These are phyloP conservation scores for Gentiana dahurica DNA, from an alignment of 257 asterid genomes.

Conservation along the genomic window DNA sequence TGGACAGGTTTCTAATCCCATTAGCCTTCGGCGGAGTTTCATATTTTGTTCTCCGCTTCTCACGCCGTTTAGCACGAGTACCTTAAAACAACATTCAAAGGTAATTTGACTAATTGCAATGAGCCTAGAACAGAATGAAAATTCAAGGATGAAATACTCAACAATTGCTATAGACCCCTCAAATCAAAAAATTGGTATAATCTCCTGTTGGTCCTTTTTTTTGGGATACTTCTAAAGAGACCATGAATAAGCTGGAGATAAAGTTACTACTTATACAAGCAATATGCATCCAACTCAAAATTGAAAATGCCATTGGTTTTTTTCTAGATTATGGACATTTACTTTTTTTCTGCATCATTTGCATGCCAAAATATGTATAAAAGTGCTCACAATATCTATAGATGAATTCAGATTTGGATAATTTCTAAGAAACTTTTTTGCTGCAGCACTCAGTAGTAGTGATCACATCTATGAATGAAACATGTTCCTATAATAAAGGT, in stretches of 20 bases:
- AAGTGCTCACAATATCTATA: not conserved
- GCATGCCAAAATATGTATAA: not conserved
- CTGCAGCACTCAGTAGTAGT: too few species aligned
- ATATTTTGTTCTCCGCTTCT: not conserved
- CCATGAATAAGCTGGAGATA: too few species aligned
- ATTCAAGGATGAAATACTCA: not conserved
- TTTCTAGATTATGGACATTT: not conserved
- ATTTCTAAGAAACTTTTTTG: too few species aligned
- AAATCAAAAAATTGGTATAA: too few species aligned
- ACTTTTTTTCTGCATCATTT: not conserved
- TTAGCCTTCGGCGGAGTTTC: conserved; percentile 55
- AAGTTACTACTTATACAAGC: too few species aligned
- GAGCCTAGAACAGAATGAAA: too few species aligned
- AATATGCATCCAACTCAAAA: not conserved
- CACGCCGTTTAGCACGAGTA: conserved; percentile 43
- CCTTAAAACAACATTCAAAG: conserved; percentile 22
- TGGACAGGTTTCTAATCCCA: conserved; percentile 27
- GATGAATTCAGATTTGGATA: too few species aligned
- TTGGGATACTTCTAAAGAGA: too few species aligned
- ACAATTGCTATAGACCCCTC: not conserved
- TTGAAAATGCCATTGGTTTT: not conserved
- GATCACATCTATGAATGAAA: too few species aligned
- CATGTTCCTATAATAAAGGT: too few species aligned
- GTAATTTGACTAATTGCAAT: not conserved
- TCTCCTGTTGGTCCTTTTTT: too few species aligned